Evolutionary conservation across 306 rosid genomes (phyloP).

Genomic region (Trifolium dubium): DNA sequence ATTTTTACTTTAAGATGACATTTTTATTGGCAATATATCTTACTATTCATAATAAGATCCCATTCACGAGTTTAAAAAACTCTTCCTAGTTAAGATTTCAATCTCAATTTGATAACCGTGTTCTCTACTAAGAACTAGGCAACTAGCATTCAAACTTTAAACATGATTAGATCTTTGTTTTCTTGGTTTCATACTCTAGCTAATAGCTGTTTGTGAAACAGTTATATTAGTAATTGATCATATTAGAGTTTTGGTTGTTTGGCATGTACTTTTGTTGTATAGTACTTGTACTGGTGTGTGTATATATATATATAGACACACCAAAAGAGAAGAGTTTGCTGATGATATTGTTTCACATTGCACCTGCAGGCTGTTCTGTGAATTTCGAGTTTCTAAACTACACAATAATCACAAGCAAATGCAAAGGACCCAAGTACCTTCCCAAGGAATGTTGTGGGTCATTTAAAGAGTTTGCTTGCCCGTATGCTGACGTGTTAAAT

Average conservation of each 20-base stretch:
- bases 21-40: no score
- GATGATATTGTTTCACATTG: slow-evolving; percentile 15
- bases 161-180: neutral
- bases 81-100: no score
- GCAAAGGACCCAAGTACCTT: slow-evolving; percentile 87
- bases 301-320: no score
- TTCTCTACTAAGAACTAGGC: no score
- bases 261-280: neutral
- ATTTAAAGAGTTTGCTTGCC: slow-evolving; percentile 85
- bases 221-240: neutral
- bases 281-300: neutral
- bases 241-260: neutral
- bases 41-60: no score
- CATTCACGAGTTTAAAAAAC: no score
- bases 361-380: slow-evolving; percentile 84
- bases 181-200: slow-evolving; percentile 1
- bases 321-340: slow-evolving; percentile 10
- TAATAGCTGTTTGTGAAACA: neutral
- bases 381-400: slow-evolving; percentile 87
- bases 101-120: no score
- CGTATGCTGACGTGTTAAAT: slow-evolving; percentile 65
- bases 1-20: no score
- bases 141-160: neutral
- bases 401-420: slow-evolving; percentile 79
- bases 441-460: slow-evolving; percentile 60